Percentiles rank a stretch among this genome's conserved stretches.
Conservation (phyloP, 495 filamentous ascomycete genomes). For the Entonaema liquescens region DNA sequence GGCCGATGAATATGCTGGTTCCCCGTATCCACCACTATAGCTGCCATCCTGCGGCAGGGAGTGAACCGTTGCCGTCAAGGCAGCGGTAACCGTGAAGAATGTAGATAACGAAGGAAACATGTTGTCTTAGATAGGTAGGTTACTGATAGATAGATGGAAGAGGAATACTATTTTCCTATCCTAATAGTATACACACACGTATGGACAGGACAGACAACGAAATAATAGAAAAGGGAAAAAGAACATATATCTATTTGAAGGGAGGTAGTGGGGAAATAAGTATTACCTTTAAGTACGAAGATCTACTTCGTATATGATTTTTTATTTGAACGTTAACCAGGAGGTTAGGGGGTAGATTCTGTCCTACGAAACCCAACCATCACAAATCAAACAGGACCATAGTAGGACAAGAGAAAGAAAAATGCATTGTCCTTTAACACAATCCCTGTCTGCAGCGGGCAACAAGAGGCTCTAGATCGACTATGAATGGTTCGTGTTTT, state of each 20-base stretch:
- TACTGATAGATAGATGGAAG: not conserved
- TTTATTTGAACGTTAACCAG: not conserved
- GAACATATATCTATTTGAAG: not conserved
- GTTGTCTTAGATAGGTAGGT: constrained; percentile 5
- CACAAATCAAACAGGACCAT: constrained; percentile 1
- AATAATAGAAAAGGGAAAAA: not conserved
- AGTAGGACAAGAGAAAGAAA: not conserved
- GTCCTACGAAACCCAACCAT: not conserved
- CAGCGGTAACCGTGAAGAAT: constrained; percentile 31
- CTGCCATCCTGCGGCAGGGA: constrained; percentile 39
- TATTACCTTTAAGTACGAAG: not conserved
- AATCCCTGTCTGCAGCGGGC: not conserved
- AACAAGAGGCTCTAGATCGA: constrained; percentile 7
- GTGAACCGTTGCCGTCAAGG: constrained; percentile 39
- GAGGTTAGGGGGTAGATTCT: not conserved
- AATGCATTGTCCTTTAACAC: not conserved
- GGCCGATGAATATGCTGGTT: constrained; percentile 19
- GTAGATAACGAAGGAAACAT: constrained; percentile 44
- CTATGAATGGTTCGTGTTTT: constrained; percentile 16
- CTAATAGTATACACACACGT: not conserved
- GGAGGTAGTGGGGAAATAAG: not conserved
- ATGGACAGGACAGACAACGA: not conserved
- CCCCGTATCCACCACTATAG: constrained; percentile 16
- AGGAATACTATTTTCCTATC: not conserved
- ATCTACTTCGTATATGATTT: not conserved